Evolutionary conservation across 2,329 filamentous ascomycete genomes (phyloP).

Genomic region (Ploettnerulaceae sp.): DNA sequence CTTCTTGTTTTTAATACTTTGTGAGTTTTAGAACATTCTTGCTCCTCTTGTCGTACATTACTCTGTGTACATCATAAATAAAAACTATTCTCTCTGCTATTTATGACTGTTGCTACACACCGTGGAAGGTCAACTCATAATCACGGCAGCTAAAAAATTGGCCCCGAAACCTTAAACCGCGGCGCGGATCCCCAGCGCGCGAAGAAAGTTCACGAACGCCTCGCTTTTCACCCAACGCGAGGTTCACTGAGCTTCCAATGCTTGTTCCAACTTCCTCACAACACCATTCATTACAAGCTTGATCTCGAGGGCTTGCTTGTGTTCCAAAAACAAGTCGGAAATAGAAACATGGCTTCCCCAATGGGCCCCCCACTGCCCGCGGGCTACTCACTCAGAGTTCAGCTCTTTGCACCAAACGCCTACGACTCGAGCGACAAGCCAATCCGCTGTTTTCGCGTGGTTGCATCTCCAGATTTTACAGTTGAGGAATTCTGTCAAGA

Average conservation of each 20-base stretch:
- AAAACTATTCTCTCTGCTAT: no score
- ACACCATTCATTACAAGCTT: slow-evolving; percentile 1
- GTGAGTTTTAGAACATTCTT: no score
- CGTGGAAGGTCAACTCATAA: no score
- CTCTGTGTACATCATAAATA: no score
- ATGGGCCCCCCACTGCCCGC: slow-evolving; percentile 28
- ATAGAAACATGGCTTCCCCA: slow-evolving; percentile 21
- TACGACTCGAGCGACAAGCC: slow-evolving; percentile 23
- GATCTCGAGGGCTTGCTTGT: slow-evolving; percentile 11
- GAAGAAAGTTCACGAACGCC: slow-evolving; percentile 7
- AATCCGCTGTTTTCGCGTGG: slow-evolving; percentile 31
- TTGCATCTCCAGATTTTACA: slow-evolving; percentile 29
- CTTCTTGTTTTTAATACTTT: no score
- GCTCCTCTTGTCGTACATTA: no score
- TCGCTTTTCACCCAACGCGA: slow-evolving; percentile 9
- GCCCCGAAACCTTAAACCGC: no score
- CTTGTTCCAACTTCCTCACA: slow-evolving; percentile 4
- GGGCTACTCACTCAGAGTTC: slow-evolving; percentile 31
- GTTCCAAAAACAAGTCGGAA: slow-evolving; percentile 5
- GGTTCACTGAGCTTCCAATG: slow-evolving; percentile 12
- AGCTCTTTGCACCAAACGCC: slow-evolving; percentile 28
- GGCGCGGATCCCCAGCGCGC: no score
- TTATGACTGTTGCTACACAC: no score
- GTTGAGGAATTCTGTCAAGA: slow-evolving; percentile 32
- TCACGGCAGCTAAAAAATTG: no score